phyloP scores from a whole-genome alignment of 768 basidiomycete species.

The Strobilomyces confusus region DNA sequence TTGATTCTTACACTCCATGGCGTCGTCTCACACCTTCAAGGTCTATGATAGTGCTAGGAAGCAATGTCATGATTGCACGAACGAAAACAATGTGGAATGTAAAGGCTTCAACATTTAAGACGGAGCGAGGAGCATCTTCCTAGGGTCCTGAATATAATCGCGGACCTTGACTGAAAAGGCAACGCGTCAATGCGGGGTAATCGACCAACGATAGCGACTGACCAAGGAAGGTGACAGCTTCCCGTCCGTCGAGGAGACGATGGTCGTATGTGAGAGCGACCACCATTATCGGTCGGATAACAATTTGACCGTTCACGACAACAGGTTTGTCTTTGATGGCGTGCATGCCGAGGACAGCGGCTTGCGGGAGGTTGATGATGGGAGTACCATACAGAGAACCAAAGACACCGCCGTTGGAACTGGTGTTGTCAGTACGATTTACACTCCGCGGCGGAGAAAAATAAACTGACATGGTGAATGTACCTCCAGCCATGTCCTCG shows the following conservation, averaged over 20 bases:
- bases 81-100: background rate
- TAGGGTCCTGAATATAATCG: constrained; percentile 93
- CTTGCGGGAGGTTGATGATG: constrained; percentile 95
- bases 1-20: too few relatives aligned
- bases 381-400: constrained; percentile 97
- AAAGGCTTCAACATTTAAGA: constrained; percentile 5
- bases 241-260: constrained; percentile 90
- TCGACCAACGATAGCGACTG: constrained; percentile 27
- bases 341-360: constrained; percentile 97
- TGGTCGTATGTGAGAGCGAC: constrained; percentile 95
- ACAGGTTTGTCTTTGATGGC: constrained; percentile 87
- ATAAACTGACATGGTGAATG: constrained; percentile 89
- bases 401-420: constrained; percentile 98
- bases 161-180: constrained; percentile 70
- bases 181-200: constrained; percentile 1
- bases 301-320: constrained; percentile 92
- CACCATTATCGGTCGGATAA: constrained; percentile 95
- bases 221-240: constrained; percentile 98
- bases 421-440: constrained; percentile 27
- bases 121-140: constrained; percentile 73
- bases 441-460: background rate
- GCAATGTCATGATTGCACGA: background rate
- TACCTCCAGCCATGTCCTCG: constrained; percentile 97
- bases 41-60: constrained; percentile 4
- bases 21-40: too few relatives aligned